Evolutionary conservation across 2,329 filamentous ascomycete genomes (phyloP).

Genomic region (Diplodia mutila): DNA sequence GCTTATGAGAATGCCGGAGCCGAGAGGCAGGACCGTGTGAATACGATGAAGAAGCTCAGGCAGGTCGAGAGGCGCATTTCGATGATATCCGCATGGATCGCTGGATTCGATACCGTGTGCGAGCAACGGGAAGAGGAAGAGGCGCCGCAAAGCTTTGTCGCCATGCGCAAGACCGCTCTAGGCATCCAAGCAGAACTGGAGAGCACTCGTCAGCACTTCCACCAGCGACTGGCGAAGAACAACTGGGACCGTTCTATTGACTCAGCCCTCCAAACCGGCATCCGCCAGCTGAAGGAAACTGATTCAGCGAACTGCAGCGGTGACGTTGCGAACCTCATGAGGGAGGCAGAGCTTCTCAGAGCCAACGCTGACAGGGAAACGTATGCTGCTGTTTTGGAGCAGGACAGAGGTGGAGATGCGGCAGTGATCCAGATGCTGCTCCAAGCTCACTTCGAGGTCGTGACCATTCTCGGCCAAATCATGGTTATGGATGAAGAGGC

Average conservation of each 20-base stretch:
- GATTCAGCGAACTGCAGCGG: constrained; percentile 65
- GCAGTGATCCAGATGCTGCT: constrained; percentile 80
- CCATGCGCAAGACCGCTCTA: constrained; percentile 84
- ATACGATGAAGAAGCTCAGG: constrained; percentile 79
- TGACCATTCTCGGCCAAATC: constrained; percentile 80
- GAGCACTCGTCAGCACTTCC: constrained; percentile 85
- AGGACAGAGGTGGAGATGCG: constrained; percentile 80
- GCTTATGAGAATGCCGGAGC: constrained; percentile 80
- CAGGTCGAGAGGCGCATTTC: constrained; percentile 83
- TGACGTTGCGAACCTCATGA: constrained; percentile 72
- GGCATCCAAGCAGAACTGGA: constrained; percentile 90
- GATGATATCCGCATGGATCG: constrained; percentile 88
- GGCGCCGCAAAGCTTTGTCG: constrained; percentile 66
- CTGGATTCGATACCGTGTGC: constrained; percentile 83
- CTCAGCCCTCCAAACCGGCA: constrained; percentile 81
- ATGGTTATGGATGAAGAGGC: constrained; percentile 81
- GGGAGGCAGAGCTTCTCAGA: constrained; percentile 86
- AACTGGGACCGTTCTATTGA: constrained; percentile 90
- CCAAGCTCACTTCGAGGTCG: constrained; percentile 88
- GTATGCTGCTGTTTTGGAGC: constrained; percentile 75
- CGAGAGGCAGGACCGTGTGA: constrained; percentile 79
- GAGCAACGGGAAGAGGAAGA: constrained; percentile 71
- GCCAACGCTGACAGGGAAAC: constrained; percentile 80
- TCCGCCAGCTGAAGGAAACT: constrained; percentile 75
- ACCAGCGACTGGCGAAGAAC: constrained; percentile 77